These are phyloP conservation scores for Peronospora belbahrii DNA, from an alignment of 352 stramenopile genomes.

Conservation along the genomic window DNA sequence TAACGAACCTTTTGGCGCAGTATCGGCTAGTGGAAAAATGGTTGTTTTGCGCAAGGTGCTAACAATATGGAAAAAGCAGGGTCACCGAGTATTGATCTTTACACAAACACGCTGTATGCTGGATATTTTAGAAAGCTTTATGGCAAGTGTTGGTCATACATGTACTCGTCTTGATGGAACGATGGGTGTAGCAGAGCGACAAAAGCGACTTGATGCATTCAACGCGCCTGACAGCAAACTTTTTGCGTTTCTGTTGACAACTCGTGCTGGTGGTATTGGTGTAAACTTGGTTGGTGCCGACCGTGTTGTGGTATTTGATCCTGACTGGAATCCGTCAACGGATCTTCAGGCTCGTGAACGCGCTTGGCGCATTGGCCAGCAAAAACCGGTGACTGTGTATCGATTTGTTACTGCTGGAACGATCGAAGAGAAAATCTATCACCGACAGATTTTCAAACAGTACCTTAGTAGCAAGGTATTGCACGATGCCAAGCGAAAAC, in stretches of 20 bases:
- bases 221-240: slow-evolving; percentile 82
- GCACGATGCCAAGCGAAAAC: slow-evolving; percentile 93
- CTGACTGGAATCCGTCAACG: slow-evolving; percentile 98
- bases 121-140: slow-evolving; percentile 94
- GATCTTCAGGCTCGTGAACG: slow-evolving; percentile 95
- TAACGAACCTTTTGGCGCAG: slow-evolving; percentile 29
- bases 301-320: slow-evolving; percentile 96
- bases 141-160: slow-evolving; percentile 74
- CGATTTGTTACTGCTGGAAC: slow-evolving; percentile 94
- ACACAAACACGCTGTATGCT: slow-evolving; percentile 96
- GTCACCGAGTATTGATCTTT: slow-evolving; percentile 96
- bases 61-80: slow-evolving; percentile 90
- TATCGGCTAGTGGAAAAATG: slow-evolving; percentile 93
- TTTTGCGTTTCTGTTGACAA: slow-evolving; percentile 80
- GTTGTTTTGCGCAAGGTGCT: slow-evolving; percentile 94
- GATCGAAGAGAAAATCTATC: slow-evolving; percentile 99
- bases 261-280: slow-evolving; percentile 92
- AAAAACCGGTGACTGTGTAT: slow-evolving; percentile 83
- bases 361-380: slow-evolving; percentile 92
- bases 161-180: slow-evolving; percentile 95
- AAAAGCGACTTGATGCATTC: slow-evolving; percentile 94
- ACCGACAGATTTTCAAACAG: slow-evolving; percentile 99
- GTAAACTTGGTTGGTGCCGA: slow-evolving; percentile 94
- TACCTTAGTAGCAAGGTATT: slow-evolving; percentile 96
- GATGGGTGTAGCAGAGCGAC: slow-evolving; percentile 90